Evolutionary conservation across 257 asterid species (phyloP), one percentile per base, ranked within the genome.

Genomic region (Scutellaria minor): DNA sequence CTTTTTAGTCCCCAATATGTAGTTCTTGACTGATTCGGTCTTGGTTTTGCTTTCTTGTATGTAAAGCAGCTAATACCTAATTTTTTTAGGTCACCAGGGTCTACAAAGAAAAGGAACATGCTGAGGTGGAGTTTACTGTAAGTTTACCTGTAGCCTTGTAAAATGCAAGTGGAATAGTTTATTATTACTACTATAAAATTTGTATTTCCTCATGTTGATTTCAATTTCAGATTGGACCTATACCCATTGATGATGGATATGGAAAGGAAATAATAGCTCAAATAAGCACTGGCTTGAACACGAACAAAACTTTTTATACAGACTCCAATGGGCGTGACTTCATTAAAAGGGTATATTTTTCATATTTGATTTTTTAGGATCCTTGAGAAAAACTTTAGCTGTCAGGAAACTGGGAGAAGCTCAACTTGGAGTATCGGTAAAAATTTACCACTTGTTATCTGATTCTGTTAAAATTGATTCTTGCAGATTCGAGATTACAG

Each of bases 271-370:
- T 88, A 76, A 77, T 80, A 51, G 68, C 93, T 78, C 83, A 87
- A 82, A 84, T 90, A 63, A 84, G 79, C 62, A 88, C 97, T 37
- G 67, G 78, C 74, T 55, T 90, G 86, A 84, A 73, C 58, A 82
- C 92, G 59, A 88, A 88, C 74, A 82, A 79, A 83, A 88, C 89
- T 9, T 90, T 90, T 62, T 90, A 87, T 73, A 85, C 97, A 7
- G 97, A 90, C 70, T 90, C 97, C 71, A 88, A 90, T 62, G 97
- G 97, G 70, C 86, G 96, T 31, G 97, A 90, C 80, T 90, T 90
- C 83, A 80, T 90, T 52, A 84, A 83, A 82, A 80, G 97, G 90
- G 97, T 90, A 86, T 64, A 37, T 0, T 35, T 12, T 45, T 69
- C 69, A 53, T 53, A 35, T 73, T 27, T 66, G 51, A 39, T 57